phyloP scores from a whole-genome alignment of 495 filamentous ascomycete genomes.

The Penicillium soppii region DNA sequence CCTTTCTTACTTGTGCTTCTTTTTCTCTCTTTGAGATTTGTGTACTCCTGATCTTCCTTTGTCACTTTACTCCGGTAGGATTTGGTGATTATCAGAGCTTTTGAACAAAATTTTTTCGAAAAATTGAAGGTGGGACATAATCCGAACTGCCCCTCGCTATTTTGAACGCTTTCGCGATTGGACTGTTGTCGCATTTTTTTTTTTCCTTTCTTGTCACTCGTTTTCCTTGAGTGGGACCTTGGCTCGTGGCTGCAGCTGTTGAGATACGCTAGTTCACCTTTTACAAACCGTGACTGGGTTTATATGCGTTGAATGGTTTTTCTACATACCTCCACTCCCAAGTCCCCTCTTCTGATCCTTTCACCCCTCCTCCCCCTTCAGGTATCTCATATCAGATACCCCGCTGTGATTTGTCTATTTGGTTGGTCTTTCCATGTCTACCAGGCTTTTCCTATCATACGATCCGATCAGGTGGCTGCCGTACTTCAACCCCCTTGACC shows the following conservation, averaged over 20 bases:
- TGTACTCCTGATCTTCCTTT: neutral
- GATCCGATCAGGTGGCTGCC: neutral
- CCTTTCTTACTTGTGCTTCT: constrained; percentile 8
- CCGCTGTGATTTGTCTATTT: neutral
- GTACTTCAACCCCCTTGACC: neutral
- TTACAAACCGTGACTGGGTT: constrained; percentile 9
- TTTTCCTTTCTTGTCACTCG: neutral
- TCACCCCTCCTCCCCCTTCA: constrained; percentile 1
- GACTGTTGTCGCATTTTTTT: no score
- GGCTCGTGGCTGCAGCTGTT: constrained; percentile 6
- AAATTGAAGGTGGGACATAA: neutral
- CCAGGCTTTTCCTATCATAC: neutral
- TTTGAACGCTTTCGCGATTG: constrained; percentile 6
- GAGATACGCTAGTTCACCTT: neutral
- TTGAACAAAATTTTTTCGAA: constrained; percentile 1
- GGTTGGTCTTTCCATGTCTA: neutral
- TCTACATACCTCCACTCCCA: neutral
- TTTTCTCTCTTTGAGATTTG: neutral
- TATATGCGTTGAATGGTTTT: constrained; percentile 8
- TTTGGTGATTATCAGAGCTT: neutral
- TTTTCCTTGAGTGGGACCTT: constrained; percentile 3
- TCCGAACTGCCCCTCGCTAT: neutral
- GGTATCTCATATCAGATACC: constrained; percentile 7
- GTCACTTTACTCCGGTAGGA: neutral
- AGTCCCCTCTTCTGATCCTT: constrained; percentile 1